These are phyloP conservation scores for Karstenula rhodostoma DNA, from an alignment of 2,329 filamentous ascomycete species.

Conservation along the genomic window DNA sequence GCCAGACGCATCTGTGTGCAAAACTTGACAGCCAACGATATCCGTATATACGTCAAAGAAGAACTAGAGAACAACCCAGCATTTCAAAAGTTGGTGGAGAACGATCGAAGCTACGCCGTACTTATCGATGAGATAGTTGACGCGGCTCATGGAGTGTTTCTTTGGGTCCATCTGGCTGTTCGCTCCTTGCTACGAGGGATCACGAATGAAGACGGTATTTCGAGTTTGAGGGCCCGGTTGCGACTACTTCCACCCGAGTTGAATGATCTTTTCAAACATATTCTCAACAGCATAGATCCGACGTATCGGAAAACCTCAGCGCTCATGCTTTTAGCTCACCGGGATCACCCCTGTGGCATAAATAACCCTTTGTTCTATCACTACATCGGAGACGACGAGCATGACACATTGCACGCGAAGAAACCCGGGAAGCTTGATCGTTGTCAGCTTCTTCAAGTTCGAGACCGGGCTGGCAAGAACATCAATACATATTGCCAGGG, in stretches of 20 bases:
- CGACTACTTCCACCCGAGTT: conserved; percentile 9
- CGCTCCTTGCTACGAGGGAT: conserved; percentile 6
- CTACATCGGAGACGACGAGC: no score
- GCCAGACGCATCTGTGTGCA: background rate
- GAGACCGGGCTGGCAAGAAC: no score
- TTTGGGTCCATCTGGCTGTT: conserved; percentile 14
- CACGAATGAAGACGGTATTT: background rate
- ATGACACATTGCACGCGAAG: no score
- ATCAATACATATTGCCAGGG: no score
- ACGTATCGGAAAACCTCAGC: background rate
- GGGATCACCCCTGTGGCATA: no score
- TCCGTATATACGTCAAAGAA: background rate
- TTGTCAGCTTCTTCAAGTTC: no score
- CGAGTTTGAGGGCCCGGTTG: conserved; percentile 6
- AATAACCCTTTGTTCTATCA: no score
- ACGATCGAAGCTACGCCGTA: background rate
- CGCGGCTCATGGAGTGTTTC: conserved; percentile 13
- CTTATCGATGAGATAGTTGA: background rate
- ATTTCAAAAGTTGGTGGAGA: background rate
- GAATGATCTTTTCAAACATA: conserved; percentile 1
- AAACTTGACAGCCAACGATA: background rate
- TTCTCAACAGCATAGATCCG: background rate
- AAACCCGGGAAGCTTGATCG: no score
- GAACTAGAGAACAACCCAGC: background rate
- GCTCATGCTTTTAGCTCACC: background rate